A percentile compares a stretch with the other conserved stretches of the same genome.
These are phyloP conservation scores for Brassica rapa DNA, from an alignment of 345 rosid species.

Conservation along the genomic window DNA sequence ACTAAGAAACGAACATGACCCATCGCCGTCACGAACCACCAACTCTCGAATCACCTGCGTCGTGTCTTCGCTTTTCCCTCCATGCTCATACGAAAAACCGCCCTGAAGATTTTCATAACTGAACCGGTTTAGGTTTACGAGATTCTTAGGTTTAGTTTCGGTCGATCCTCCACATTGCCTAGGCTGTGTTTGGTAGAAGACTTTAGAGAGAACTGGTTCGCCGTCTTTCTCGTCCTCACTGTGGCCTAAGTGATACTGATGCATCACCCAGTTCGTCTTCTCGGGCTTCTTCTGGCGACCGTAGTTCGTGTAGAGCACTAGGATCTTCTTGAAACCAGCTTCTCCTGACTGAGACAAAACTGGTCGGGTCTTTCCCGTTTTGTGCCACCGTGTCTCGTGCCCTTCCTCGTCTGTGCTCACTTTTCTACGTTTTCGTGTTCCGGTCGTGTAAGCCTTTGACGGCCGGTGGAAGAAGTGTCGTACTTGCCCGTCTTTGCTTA, in stretches of 20 bases:
- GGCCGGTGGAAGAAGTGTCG: constrained; percentile 93
- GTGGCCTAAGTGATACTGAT: constrained; percentile 86
- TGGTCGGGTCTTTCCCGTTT: constrained; percentile 90
- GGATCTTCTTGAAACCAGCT: constrained; percentile 80
- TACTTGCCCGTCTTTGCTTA: constrained; percentile 81
- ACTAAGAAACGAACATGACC: constrained; percentile 57
- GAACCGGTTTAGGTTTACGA: constrained; percentile 30
- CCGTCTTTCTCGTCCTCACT: constrained; percentile 89
- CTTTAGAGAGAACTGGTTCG: constrained; percentile 76
- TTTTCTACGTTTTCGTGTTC: constrained; percentile 82
- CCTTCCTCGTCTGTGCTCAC: constrained; percentile 73
- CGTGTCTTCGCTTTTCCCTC: constrained; percentile 32
- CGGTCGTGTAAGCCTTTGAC: constrained; percentile 92
- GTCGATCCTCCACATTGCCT: constrained; percentile 57
- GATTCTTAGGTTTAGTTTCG: constrained; percentile 34
- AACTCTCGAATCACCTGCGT: constrained; percentile 64
- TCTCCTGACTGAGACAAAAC: constrained; percentile 50
- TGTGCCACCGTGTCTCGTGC: constrained; percentile 92
- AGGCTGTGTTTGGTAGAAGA: constrained; percentile 95
- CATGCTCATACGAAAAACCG: constrained; percentile 35
- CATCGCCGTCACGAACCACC: constrained; percentile 60
- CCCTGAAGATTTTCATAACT: constrained; percentile 21
- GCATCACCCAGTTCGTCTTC: constrained; percentile 97
- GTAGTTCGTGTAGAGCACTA: constrained; percentile 86
- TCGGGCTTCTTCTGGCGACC: constrained; percentile 87